Evolutionary conservation across 2,329 filamentous ascomycete species (phyloP), one percentile per base, ranked within the genome.

Genomic region (Aspergillus luchuensis): DNA sequence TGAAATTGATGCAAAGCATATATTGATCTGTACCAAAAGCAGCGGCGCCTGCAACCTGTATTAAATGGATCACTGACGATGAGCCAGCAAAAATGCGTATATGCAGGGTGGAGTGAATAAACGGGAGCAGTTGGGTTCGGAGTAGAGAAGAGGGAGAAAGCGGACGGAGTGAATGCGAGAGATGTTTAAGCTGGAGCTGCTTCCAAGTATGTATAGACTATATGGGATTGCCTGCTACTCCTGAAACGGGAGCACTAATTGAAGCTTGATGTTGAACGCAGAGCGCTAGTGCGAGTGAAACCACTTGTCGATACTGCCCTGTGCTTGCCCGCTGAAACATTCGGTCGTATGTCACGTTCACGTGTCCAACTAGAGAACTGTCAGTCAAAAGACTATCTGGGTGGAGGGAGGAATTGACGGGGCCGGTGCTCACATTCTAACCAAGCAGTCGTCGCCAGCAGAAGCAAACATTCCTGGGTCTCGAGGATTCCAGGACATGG

Each of bases 381-480:
- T 65, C 39, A 64, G 63, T 56, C 45, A 45, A 36, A 28, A 19
- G n/a, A 28, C 47, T 30, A 4, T 36, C 10, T 36, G 33, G 11
- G 28, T 3, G 36, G 19, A 23, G 15, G 15, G 25, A 11, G 53
- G 38, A 25, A 47, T 47, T 17, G n/a, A 56, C 7, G 23, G 30
- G 11, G 50, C 17, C 19, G 19, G 61, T 81, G 47, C 90, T 82
- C 81, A 97, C 90, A 99, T 92, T 78, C 89, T 89, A 65, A 98
- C 89, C 72, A 85, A 88, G 57, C 84, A 83, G 71, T 98, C 95
- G 74, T 99, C 95, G 17, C 94, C 93, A 60, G 91, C 94, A 11
- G 92, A 94, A 15, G 92, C 95, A 76, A 97, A 91, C 81, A 97
- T 89, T 63, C 86, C 86, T 1, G 91, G 88, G 71, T 97, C 87